A percentile compares a stretch with the other conserved stretches of the same genome.
Evolutionary conservation across 2,329 filamentous ascomycete genomes (phyloP).

Genomic region (Trichoderma atroviride): DNA sequence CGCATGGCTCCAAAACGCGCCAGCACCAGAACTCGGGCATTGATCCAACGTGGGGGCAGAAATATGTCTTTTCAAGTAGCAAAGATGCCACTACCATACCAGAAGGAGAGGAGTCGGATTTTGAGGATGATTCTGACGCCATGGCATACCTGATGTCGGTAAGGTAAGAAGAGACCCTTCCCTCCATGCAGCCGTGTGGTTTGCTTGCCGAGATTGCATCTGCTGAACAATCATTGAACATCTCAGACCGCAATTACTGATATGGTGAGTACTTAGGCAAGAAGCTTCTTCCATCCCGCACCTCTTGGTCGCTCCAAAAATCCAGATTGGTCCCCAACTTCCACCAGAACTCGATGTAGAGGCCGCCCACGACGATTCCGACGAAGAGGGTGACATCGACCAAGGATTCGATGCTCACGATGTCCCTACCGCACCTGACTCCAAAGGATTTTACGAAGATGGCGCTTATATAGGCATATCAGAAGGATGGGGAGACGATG

Average conservation of each 20-base stretch:
- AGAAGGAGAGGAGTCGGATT: conserved; percentile 62
- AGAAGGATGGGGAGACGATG: conserved; percentile 38
- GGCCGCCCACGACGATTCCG: conserved; percentile 39
- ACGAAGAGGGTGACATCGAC: conserved; percentile 39
- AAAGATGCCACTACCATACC: conserved; percentile 51
- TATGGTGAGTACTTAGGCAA: conserved; percentile 62
- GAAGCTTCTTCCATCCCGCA: conserved; percentile 76
- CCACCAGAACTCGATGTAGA: conserved; percentile 43
- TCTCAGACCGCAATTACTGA: conserved; percentile 44
- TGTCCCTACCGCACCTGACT: conserved; percentile 52
- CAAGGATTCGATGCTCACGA: conserved; percentile 48
- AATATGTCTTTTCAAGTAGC: conserved; percentile 69
- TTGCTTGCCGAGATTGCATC: conserved; percentile 8
- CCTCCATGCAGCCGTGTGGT: neutral
- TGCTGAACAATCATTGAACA: conserved; percentile 17
- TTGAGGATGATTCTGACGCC: conserved; percentile 68
- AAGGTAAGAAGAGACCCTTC: conserved; percentile 57
- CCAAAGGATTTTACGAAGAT: conserved; percentile 70
- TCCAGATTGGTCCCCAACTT: conserved; percentile 55
- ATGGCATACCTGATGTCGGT: conserved; percentile 72
- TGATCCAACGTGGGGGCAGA: conserved; percentile 70
- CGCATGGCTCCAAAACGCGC: conserved; percentile 38
- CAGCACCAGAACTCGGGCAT: conserved; percentile 51
- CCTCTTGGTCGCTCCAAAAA: conserved; percentile 65
- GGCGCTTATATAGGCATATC: conserved; percentile 74